Evolutionary conservation across 2,329 filamentous ascomycete species (phyloP).

Genomic region (Nothopassalora personata): DNA sequence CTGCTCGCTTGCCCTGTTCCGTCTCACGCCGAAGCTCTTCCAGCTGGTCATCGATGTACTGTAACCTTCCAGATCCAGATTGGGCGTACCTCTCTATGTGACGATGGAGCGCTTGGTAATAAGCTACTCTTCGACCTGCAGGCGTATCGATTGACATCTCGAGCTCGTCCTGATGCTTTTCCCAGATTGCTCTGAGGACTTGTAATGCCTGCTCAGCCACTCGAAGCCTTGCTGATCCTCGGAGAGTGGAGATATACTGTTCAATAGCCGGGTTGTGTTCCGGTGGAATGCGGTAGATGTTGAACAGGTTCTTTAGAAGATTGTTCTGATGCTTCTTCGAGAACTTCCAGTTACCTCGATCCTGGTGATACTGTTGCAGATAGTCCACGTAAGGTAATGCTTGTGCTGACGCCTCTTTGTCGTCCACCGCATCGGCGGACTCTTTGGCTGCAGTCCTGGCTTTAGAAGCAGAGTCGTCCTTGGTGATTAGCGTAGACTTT

Average conservation of each 20-base stretch:
- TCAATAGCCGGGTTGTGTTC: conserved; percentile 64
- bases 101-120: conserved; percentile 34
- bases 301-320: conserved; percentile 76
- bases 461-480: background rate
- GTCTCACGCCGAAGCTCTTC: conserved; percentile 33
- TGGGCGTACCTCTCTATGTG: conserved; percentile 23
- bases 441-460: background rate
- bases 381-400: conserved; percentile 65
- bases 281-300: conserved; percentile 64
- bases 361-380: conserved; percentile 67
- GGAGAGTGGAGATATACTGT: conserved; percentile 72
- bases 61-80: conserved; percentile 28
- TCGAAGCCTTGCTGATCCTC: conserved; percentile 63
- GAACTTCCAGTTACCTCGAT: conserved; percentile 79
- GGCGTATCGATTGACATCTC: conserved; percentile 40
- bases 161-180: conserved; percentile 34
- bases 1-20: conserved; percentile 22
- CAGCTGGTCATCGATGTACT: conserved; percentile 31
- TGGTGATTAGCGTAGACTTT: conserved; percentile 18
- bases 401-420: background rate
- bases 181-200: conserved; percentile 54
- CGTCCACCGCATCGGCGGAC: background rate
- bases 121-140: conserved; percentile 33
- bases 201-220: conserved; percentile 62
- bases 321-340: conserved; percentile 89